Percentiles rank a stretch among this genome's conserved stretches.
Conservation (phyloP, 352 stramenopile species). For the Globisporangium okanoganense region DNA sequence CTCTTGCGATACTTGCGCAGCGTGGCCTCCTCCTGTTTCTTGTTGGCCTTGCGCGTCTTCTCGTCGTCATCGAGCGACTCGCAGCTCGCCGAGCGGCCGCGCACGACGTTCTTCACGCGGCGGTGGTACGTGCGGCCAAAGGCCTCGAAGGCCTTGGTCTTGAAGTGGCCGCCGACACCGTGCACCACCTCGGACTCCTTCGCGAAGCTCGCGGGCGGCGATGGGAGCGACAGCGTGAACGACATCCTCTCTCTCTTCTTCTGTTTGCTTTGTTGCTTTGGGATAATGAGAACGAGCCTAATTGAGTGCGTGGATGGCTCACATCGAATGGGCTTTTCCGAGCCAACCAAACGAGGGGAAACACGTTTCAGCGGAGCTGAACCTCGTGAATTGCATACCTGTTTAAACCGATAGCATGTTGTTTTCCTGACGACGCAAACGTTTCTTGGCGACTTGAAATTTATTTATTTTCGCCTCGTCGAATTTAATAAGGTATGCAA, state of each 20-base stretch:
- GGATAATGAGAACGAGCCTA: not conserved
- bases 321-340: conserved; percentile 6
- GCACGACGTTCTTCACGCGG: conserved; percentile 69
- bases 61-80: conserved; percentile 70
- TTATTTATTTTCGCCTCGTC: too few relatives aligned
- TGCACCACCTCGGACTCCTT: conserved; percentile 49
- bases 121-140: conserved; percentile 69
- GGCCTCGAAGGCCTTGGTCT: conserved; percentile 72
- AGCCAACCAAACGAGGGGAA: conserved; percentile 3
- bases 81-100: conserved; percentile 71
- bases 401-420: not conserved
- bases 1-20: conserved; percentile 81
- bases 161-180: conserved; percentile 68
- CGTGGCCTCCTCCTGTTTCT: conserved; percentile 63
- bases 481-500: too few relatives aligned
- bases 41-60: conserved; percentile 48
- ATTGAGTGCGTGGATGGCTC: not conserved
- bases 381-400: not conserved
- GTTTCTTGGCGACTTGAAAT: too few relatives aligned
- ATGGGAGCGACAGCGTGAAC: conserved; percentile 58
- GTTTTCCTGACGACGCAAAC: not conserved
- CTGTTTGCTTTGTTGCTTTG: not conserved
- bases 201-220: conserved; percentile 41
- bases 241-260: conserved; percentile 21
- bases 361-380: not conserved